Evolutionary conservation across 2,329 filamentous ascomycete species (phyloP).

Genomic region (Fusarium illudens): DNA sequence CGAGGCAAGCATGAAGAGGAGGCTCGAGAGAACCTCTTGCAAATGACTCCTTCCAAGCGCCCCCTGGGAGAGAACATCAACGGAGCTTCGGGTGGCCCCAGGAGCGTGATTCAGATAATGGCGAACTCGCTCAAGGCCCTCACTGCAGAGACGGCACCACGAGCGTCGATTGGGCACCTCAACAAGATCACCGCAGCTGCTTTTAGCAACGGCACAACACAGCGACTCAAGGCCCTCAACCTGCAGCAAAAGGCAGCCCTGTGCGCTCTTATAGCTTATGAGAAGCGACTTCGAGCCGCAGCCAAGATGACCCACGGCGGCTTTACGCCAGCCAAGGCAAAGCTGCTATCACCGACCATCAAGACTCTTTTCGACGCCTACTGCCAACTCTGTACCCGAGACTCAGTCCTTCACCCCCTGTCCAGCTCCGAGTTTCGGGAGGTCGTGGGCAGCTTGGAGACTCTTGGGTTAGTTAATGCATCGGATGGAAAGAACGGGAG

Average conservation of each 20-base stretch:
- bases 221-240: slow-evolving; percentile 87
- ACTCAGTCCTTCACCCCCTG: slow-evolving; percentile 88
- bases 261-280: slow-evolving; percentile 87
- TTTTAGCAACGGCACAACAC: slow-evolving; percentile 87
- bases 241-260: slow-evolving; percentile 96
- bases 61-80: slow-evolving; percentile 86
- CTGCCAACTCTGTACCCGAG: slow-evolving; percentile 80
- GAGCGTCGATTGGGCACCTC: slow-evolving; percentile 88
- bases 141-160: slow-evolving; percentile 81
- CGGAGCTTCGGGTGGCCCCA: slow-evolving; percentile 55
- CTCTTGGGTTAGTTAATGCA: slow-evolving; percentile 78
- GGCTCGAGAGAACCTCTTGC: slow-evolving; percentile 63
- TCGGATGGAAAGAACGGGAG: slow-evolving; percentile 76
- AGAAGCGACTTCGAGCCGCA: slow-evolving; percentile 71
- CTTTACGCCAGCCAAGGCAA: slow-evolving; percentile 68
- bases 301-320: slow-evolving; percentile 53
- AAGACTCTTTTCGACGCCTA: slow-evolving; percentile 88
- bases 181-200: slow-evolving; percentile 89
- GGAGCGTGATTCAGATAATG: slow-evolving; percentile 58
- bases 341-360: slow-evolving; percentile 75
- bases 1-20: slow-evolving; percentile 75
- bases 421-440: slow-evolving; percentile 94
- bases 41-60: slow-evolving; percentile 75
- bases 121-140: slow-evolving; percentile 66
- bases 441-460: slow-evolving; percentile 89